Conservation (phyloP, 2,329 filamentous ascomycete species). For the Diaporthe caulivora region DNA sequence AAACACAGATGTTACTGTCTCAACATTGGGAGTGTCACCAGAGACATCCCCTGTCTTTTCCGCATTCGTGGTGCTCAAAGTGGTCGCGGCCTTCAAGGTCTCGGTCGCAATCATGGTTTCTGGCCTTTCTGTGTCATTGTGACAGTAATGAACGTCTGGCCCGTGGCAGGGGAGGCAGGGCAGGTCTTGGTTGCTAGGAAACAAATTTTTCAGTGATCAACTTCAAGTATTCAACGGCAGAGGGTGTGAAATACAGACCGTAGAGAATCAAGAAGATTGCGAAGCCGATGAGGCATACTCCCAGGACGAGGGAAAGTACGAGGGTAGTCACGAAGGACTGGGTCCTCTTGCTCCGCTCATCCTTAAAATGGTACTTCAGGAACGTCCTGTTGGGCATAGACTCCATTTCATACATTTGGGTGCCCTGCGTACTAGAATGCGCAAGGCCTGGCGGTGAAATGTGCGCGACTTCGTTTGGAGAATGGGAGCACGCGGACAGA, state of each 20-base stretch:
- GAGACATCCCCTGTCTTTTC: not conserved
- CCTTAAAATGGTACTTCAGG: not conserved
- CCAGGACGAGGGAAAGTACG: constrained; percentile 1
- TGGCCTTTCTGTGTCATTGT: not conserved
- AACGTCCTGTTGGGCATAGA: not conserved
- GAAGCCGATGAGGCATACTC: constrained; percentile 4
- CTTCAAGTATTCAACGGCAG: too few species aligned
- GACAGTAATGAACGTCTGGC: not conserved
- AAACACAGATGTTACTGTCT: not conserved
- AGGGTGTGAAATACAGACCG: not conserved
- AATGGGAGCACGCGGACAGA: not conserved
- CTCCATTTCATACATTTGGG: not conserved
- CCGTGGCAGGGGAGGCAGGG: not conserved
- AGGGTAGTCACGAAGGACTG: not conserved
- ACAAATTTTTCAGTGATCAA: not conserved
- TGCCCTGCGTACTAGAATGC: not conserved
- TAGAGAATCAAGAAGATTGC: not conserved
- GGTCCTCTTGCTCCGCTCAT: constrained; percentile 2
- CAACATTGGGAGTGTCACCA: not conserved
- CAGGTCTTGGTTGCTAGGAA: not conserved
- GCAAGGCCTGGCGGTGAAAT: not conserved
- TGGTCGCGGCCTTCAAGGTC: not conserved
- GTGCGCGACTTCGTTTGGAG: not conserved
- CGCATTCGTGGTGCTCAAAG: not conserved
- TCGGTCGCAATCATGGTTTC: not conserved